Evolutionary conservation across 2,329 filamentous ascomycete genomes (phyloP), one percentile per base, ranked within the genome.

Genomic region (Botrytis hyacinthi): DNA sequence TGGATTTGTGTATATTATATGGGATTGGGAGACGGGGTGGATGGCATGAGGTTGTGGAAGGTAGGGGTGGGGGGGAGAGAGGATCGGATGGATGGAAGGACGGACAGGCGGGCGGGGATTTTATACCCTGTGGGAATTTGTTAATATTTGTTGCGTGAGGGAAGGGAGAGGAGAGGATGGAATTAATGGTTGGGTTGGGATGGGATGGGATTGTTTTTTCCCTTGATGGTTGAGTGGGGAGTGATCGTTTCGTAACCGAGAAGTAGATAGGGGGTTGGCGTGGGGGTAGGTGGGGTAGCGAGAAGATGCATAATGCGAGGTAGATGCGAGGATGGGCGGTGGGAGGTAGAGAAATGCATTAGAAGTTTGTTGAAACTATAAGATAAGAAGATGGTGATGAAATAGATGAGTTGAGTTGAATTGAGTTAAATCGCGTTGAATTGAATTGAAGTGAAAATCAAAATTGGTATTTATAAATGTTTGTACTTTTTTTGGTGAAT

Each of bases 81-180:
- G 32, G 65, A 26, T 16, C 10, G 42, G 40, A 44, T 35, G 42
- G 5, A 65, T 14, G 22, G 32, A 20, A 29, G 32, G 48, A n/a
- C 8, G 48, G 26, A 4, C 14, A 6, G 14, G 14, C 0, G 14
- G 42, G 44, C 18, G 42, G 65, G 65, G 65, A 68, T 68, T 29
- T 68, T 54, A 68, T 68, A 68, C 65, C 65, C 65, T 29, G 46
- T 68, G 16, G 65, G 26, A 54, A 54, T 54, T 40, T 22, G 26
- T 54, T 54, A 48, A 10, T 54, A 26, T 14, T 54, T 18, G n/a
- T 54, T 29, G 51, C n/a, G 42, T 22, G 44, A 16, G 12, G 42
- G 2, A 48, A 12, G n/a, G 62, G 14, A 12, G n/a, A 29, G 42
- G 32, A 26, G 35, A 26, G 35, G 16, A 14, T 3, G 35, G 32